Percentiles rank a stretch among this genome's conserved stretches.
phyloP scores from a whole-genome alignment of 192 early-diverging fungal genomes.

The Podila epicladia region DNA sequence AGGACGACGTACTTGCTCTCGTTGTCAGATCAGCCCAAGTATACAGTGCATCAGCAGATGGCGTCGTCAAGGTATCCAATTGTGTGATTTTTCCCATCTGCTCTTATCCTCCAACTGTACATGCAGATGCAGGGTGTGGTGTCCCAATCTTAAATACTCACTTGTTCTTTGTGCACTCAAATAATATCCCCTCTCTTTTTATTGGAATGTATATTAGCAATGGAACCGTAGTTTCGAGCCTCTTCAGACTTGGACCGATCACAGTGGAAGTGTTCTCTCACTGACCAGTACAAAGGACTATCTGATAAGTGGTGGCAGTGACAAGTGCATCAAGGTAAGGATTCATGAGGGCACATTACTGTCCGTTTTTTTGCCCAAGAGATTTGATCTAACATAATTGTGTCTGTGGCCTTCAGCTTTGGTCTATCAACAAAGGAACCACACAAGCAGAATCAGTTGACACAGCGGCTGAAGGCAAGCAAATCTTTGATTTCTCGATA shows the following conservation, averaged over 20 bases:
- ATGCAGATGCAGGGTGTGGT: not conserved
- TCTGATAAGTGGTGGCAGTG: slow-evolving; percentile 70
- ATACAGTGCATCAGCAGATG: slow-evolving; percentile 75
- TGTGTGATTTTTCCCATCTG: slow-evolving; percentile 19
- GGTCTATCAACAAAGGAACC: slow-evolving; percentile 24
- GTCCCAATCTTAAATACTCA: not conserved
- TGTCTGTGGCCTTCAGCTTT: slow-evolving; percentile 12
- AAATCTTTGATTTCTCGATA: not conserved
- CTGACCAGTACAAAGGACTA: slow-evolving; percentile 57
- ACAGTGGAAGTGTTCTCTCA: slow-evolving; percentile 67
- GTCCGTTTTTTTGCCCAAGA: not conserved
- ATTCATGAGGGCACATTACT: not conserved
- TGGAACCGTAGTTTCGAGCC: slow-evolving; percentile 73
- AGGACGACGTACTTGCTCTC: slow-evolving; percentile 72
- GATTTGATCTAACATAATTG: not conserved
- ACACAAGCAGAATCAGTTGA: slow-evolving; percentile 31
- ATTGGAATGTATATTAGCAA: slow-evolving; percentile 25
- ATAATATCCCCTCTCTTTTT: no score
- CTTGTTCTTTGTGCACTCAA: not conserved
- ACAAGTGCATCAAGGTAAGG: slow-evolving; percentile 63
- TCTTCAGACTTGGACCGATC: slow-evolving; percentile 58
- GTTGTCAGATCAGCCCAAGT: slow-evolving; percentile 53
- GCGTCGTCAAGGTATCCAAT: slow-evolving; percentile 63
- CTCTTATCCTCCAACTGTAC: not conserved
- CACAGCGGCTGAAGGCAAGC: slow-evolving; percentile 31